Evolutionary conservation across 257 asterid genomes (phyloP), one percentile per base, ranked within the genome.

Genomic region (Solanum neorickii): DNA sequence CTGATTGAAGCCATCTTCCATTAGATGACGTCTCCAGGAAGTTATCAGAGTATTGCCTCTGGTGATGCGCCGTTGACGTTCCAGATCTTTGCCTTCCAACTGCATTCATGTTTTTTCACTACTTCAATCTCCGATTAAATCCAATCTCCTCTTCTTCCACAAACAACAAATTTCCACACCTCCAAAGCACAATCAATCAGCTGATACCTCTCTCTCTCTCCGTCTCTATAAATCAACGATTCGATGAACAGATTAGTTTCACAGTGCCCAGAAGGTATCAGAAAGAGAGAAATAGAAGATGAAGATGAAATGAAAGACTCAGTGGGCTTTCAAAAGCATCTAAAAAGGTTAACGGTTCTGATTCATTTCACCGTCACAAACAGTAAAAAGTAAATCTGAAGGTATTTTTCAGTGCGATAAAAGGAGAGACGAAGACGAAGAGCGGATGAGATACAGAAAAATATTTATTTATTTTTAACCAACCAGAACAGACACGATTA

Each of bases 1-100:
- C 98, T 82, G 99, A 97, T 89, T 97, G 99, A 84, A 96, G 93
- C 99, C 99, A 96, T 84, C 98, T 90, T 37, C 95, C 96, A 49
- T 96, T 92, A 23, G 99, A 93, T 6, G 98, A 93, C 72, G 93
- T 84, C 14, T 96, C 98, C 6, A 92, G 87, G 83, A 91, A 97
- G 90, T 97, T 90, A 78, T 95, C 99, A 82, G 99, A 97, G 91
- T 91, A 90, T 88, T 96, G 99, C 31, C 98, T 94, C 91, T 93
- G 98, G 52, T 97, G 98, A 85, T 96, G 94, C 83, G 93, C 94
- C 90, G 94, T 89, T 88, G 98, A 89, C 13, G 94, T 92, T 69
- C 98, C 98, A 83, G 98, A 93, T 93, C 92, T 97, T 88, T 96
- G 99, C 89, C 97, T 90, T 49, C 99, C 98, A 69, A 94, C 92